Percentiles rank a stretch among this genome's conserved stretches.
These are phyloP conservation scores for Aphanocladium album DNA, from an alignment of 2,329 filamentous ascomycete genomes.

Conservation along the genomic window DNA sequence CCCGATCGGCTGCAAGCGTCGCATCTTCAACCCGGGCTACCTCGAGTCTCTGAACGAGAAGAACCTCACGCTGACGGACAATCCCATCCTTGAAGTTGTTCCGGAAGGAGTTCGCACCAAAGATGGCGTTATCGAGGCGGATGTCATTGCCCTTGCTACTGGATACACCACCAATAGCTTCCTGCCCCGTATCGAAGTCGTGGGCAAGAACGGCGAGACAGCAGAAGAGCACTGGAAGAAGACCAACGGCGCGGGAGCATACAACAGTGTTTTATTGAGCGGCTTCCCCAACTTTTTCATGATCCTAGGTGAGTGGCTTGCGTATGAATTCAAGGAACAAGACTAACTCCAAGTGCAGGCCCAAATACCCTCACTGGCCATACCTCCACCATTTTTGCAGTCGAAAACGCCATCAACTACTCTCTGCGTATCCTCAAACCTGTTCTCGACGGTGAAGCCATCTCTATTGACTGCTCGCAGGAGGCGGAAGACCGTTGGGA, in stretches of 20 bases:
- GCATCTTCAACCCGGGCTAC: slow-evolving; percentile 55
- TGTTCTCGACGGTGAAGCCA: slow-evolving; percentile 29
- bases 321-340: neutral
- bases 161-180: slow-evolving; percentile 54
- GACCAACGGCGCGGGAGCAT: slow-evolving; percentile 57
- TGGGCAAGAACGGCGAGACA: slow-evolving; percentile 44
- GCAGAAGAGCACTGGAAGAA: slow-evolving; percentile 52
- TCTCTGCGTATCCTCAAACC: slow-evolving; percentile 54
- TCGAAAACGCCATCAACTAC: slow-evolving; percentile 58
- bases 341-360: slow-evolving; percentile 24
- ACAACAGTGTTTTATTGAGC: slow-evolving; percentile 52
- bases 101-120: slow-evolving; percentile 31
- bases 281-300: slow-evolving; percentile 64
- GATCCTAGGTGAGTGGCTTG: slow-evolving; percentile 39
- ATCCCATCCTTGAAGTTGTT: slow-evolving; percentile 44
- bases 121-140: slow-evolving; percentile 43
- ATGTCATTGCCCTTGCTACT: slow-evolving; percentile 57
- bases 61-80: slow-evolving; percentile 43
- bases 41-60: slow-evolving; percentile 45
- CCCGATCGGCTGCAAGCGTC: slow-evolving; percentile 58
- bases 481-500: slow-evolving; percentile 32
- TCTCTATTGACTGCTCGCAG: slow-evolving; percentile 27
- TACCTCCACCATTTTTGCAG: slow-evolving; percentile 53
- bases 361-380: slow-evolving; percentile 61
- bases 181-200: slow-evolving; percentile 48